Percentiles rank a stretch among this genome's conserved stretches.
Conservation (phyloP, 768 basidiomycete species). For the Rhodotorula graminis region DNA sequence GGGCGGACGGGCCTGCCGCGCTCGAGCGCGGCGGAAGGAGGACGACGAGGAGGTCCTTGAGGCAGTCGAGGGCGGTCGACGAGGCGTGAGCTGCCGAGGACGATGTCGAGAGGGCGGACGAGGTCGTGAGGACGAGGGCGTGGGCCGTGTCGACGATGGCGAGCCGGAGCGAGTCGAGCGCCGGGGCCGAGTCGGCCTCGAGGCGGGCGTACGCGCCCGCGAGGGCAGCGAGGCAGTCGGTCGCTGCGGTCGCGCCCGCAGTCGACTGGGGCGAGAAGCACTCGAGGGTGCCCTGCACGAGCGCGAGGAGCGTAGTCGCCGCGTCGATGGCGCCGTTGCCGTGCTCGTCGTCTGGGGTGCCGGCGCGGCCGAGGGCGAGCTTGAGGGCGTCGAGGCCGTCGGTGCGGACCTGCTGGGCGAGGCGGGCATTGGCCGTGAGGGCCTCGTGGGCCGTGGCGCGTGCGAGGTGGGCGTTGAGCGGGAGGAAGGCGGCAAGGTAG, state of each 20-base stretch:
- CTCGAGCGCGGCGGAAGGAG: not conserved
- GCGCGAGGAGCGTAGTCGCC: not conserved
- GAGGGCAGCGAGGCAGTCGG: not conserved
- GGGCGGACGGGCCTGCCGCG: not conserved
- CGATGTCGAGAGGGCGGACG: not conserved
- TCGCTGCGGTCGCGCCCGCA: not conserved
- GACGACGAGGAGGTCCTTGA: not conserved
- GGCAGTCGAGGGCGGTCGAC: not conserved
- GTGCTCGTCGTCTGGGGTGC: no score
- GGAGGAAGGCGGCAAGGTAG: constrained; percentile 19
- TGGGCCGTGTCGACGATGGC: constrained; percentile 4
- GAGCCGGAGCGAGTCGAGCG: constrained; percentile 11
- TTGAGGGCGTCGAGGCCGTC: not conserved
- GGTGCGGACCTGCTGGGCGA: not conserved
- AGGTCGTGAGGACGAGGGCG: not conserved
- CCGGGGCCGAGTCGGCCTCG: not conserved
- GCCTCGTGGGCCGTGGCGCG: not conserved
- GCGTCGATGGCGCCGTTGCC: not conserved
- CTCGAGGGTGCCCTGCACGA: not conserved
- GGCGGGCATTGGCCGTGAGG: not conserved
- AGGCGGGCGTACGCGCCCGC: not conserved
- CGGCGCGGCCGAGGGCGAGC: not conserved
- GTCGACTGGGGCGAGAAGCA: not conserved
- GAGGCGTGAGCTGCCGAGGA: not conserved
- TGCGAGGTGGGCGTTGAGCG: not conserved